These are phyloP conservation scores for Ogataea kodamae DNA, from an alignment of 805 yeast genomes.

Conservation along the genomic window DNA sequence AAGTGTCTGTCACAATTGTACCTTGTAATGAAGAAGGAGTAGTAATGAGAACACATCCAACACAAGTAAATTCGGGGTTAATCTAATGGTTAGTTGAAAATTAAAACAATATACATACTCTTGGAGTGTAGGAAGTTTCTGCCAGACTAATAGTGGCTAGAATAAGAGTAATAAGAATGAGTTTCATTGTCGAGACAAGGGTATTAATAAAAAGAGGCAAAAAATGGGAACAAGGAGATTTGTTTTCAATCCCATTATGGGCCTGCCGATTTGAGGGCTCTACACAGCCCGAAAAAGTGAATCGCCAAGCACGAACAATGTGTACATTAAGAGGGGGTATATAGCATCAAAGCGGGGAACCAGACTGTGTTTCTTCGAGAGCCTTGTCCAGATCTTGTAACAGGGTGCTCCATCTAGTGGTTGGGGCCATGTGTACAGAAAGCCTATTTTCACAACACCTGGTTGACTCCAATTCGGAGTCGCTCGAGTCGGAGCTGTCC, in stretches of 20 bases:
- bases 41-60: constrained; percentile 28
- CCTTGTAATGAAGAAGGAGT: constrained; percentile 27
- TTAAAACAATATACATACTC: constrained; percentile 11
- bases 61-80: constrained; percentile 26
- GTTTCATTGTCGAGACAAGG: constrained; percentile 1
- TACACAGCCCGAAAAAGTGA: neutral
- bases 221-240: constrained; percentile 2
- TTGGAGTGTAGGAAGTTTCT: constrained; percentile 11
- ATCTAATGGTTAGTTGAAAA: constrained; percentile 1
- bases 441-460: neutral
- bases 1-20: constrained; percentile 15
- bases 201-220: too few relatives aligned
- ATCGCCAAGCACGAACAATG: neutral
- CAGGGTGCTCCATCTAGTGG: constrained; percentile 19
- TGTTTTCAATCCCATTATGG: too few relatives aligned
- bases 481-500: constrained; percentile 17
- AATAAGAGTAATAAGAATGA: neutral
- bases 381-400: constrained; percentile 23
- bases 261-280: too few relatives aligned
- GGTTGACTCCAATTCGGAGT: constrained; percentile 6
- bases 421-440: constrained; percentile 4
- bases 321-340: too few relatives aligned
- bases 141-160: constrained; percentile 3
- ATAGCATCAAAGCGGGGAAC: constrained; percentile 2
- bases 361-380: constrained; percentile 20